Base-by-base conservation (phyloP, 106 monocot species). In the Chionographis japonica region DNA sequence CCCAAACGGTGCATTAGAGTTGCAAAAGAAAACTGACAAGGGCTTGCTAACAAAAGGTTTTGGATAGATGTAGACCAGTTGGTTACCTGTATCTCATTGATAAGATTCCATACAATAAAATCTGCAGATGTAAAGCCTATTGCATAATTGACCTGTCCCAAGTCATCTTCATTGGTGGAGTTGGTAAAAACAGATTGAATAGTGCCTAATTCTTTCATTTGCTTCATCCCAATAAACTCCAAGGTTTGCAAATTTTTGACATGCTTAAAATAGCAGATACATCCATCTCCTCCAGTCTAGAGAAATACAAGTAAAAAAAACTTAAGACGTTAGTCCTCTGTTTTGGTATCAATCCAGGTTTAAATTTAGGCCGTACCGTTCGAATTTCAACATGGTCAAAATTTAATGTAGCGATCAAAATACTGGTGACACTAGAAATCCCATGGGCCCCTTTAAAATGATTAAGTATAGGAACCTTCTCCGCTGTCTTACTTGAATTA, bases 371-470 rank as follows among this genome's bases (percentile, higher is more conserved):
- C 20, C 68, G 74, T 85, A 97, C 97, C 60, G 89, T 89, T 49
- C 68, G 73, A 35, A 97, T 78, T 72, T 92, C 84, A 61, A 83
- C 38, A 76, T 83, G 66, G 49, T 74, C 42, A 18, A 59, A 52
- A 60, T 66, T 68, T 69, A 62, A 65, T 58, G 39, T 37, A 50
- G 63, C 46, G 65, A 92, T 73, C 54, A 38, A 72, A 69, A 90
- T 40, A 77, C 78, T 92, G 50, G 89, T 84, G 66, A 97, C 86
- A 63, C 70, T 79, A 63, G 97, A 89, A 64, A 97, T 92, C 13
- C 97, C 97, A 83, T 97, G 97, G 61, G 97, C 97, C 54, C 97
- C 92, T 89, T 92, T 97, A 68, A 97, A 97, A 64, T 74, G 77
- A 75, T 75, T 67, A 38, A 70, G 38, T 14, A 67, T 18, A 68